Conservation (phyloP, 768 basidiomycete genomes). For the Termitomyces sp. region DNA sequence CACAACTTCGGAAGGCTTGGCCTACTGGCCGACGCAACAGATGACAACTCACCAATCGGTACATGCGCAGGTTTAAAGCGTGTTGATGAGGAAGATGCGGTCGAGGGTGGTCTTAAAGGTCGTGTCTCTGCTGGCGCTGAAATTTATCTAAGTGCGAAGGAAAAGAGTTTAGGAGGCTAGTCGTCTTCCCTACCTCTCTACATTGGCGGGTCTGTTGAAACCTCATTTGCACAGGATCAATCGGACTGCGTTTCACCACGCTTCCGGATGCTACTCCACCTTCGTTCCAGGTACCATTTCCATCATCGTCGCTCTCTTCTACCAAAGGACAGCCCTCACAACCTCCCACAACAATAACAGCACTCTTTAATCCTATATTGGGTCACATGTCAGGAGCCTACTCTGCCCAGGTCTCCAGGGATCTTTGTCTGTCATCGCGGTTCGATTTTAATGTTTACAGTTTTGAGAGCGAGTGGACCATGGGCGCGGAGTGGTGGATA, state of each 20-base stretch:
- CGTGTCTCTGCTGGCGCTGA: conserved; percentile 91
- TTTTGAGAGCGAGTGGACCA: conserved; percentile 93
- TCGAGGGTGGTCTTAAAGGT: conserved; percentile 87
- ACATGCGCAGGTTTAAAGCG: conserved; percentile 50
- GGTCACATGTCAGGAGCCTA: conserved; percentile 92
- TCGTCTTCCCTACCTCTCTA: conserved; percentile 10
- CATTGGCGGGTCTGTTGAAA: not conserved
- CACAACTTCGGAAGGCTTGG: conserved; percentile 87
- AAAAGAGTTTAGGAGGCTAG: conserved; percentile 87
- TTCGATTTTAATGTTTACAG: conserved; percentile 98
- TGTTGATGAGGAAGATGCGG: conserved; percentile 93
- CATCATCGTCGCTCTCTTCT: conserved; percentile 30
- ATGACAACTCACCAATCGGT: conserved; percentile 21
- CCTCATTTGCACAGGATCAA: conserved; percentile 57
- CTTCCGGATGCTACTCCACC: conserved; percentile 74
- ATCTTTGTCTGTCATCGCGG: conserved; percentile 81
- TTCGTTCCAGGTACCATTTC: conserved; percentile 46
- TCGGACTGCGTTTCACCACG: conserved; percentile 92
- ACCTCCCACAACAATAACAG: conserved; percentile 92
- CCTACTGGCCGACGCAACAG: conserved; percentile 25
- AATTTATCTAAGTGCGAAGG: conserved; percentile 88
- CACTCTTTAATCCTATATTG: conserved; percentile 93
- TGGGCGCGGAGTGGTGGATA: conserved; percentile 97
- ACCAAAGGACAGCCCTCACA: conserved; percentile 45
- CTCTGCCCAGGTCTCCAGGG: conserved; percentile 79